Conservation (phyloP, 257 asterid species). For the Fraxinus excelsior region DNA sequence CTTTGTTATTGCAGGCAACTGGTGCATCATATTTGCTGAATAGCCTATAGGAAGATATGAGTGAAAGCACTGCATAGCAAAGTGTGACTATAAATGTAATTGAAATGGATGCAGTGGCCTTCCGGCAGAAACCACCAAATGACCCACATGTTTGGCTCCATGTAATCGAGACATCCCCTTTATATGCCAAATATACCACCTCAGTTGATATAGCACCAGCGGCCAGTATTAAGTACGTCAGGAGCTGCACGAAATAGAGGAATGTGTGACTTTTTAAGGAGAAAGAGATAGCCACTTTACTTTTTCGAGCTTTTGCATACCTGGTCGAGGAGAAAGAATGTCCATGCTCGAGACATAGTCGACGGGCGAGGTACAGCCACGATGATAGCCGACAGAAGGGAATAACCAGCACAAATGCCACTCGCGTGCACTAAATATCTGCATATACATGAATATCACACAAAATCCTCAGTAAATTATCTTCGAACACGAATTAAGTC, state of each 20-base stretch:
- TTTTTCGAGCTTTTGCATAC: slow-evolving; percentile 22
- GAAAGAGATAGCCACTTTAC: too few species aligned
- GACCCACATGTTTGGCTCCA: slow-evolving; percentile 81
- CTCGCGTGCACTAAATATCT: slow-evolving; percentile 90
- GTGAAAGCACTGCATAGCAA: slow-evolving; percentile 70
- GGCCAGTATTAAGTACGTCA: slow-evolving; percentile 70
- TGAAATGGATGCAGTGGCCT: slow-evolving; percentile 67
- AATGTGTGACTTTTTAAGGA: not conserved
- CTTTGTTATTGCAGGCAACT: slow-evolving; percentile 31
- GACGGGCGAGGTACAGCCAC: slow-evolving; percentile 74
- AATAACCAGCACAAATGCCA: slow-evolving; percentile 92
- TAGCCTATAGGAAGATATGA: slow-evolving; percentile 77
- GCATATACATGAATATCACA: not conserved
- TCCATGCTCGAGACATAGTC: slow-evolving; percentile 81
- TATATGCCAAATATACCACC: too few species aligned
- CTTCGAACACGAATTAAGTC: not conserved
- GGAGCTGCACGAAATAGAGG: slow-evolving; percentile 44
- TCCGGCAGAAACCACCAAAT: slow-evolving; percentile 67
- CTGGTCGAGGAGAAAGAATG: slow-evolving; percentile 90
- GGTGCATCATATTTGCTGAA: slow-evolving; percentile 91
- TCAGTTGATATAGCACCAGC: slow-evolving; percentile 61
- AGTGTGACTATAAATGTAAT: slow-evolving; percentile 68
- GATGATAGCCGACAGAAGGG: slow-evolving; percentile 84
- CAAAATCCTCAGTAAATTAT: too few species aligned
- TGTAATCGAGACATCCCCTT: slow-evolving; percentile 52